These are phyloP conservation scores for Xerocomus potaroensis DNA, from an alignment of 768 basidiomycete species.

Conservation along the genomic window DNA sequence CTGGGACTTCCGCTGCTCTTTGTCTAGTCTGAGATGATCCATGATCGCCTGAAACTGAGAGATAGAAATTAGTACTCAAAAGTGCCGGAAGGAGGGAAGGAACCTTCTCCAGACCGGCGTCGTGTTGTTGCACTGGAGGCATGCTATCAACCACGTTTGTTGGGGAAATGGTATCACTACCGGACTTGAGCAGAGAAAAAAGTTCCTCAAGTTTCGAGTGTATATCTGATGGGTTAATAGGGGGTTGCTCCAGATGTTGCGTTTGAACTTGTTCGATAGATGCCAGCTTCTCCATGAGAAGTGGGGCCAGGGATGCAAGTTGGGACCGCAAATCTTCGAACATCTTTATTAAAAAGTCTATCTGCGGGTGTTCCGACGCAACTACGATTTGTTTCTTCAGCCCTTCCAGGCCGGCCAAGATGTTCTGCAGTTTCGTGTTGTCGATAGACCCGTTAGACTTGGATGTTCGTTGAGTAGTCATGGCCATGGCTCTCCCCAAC, in stretches of 20 bases:
- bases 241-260: slow-evolving; percentile 5
- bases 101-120: slow-evolving; percentile 21
- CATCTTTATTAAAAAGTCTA: slow-evolving; percentile 27
- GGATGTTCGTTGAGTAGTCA: slow-evolving; percentile 2
- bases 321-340: slow-evolving; percentile 38
- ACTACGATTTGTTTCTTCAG: slow-evolving; percentile 13
- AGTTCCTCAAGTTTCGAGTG: slow-evolving; percentile 37
- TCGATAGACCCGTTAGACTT: background rate
- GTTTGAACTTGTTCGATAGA: slow-evolving; percentile 27
- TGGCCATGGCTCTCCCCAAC: slow-evolving; percentile 8
- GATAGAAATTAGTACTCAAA: background rate
- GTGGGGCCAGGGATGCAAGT: slow-evolving; percentile 37
- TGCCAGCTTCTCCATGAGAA: slow-evolving; percentile 32
- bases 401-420: slow-evolving; percentile 16
- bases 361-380: slow-evolving; percentile 6
- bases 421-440: background rate
- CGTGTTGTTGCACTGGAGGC: slow-evolving; percentile 1
- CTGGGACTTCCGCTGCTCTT: slow-evolving; percentile 44
- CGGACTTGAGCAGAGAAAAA: slow-evolving; percentile 19
- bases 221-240: slow-evolving; percentile 27
- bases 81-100: background rate
- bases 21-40: slow-evolving; percentile 43
- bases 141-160: background rate
- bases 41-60: slow-evolving; percentile 43
- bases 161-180: background rate